Evolutionary conservation across 1,284 basidiomycete species (phyloP), one percentile per base, ranked within the genome.

Genomic region (Microbotryum intermedium): DNA sequence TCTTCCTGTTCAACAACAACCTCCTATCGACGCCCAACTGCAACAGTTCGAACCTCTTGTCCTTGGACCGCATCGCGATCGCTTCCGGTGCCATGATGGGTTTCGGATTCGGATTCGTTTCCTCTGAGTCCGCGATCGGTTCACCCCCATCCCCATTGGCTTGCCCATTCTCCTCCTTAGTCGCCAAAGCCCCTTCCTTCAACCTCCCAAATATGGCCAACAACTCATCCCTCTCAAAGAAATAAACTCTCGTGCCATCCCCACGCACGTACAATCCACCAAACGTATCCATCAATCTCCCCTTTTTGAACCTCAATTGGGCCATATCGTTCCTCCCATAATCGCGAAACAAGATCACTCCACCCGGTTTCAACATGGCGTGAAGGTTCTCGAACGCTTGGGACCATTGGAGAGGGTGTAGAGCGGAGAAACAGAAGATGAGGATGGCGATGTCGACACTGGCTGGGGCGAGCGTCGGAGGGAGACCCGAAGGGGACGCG

Each of bases 191-290:
- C n/a, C 46, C 21, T 9, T 29, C 21, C 16, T 39, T 39, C 34
- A 39, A 4, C 2, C 34, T 85, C 1, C 87, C 88, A 72, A 94
- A 88, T 55, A 94, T 79, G 43, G 83, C 73, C 0, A 86, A 82
- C 20, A 1, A 72, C 79, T 50, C 66, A 87, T 89, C 88, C 21
- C 87, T 74, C 64, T 88, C 87, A 70, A 97, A 97, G 74, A 95
- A 97, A 74, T 95, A 97, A 0, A 97, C 93, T 42, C 95, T 80
- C 0, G 94, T 98, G 67, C 93, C 94, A 75, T 98, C 94, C 1
- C 94, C 94, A 51, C 94, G 82, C 53, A 93, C 86, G 71, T 97
- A 97, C 66, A 88, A 73, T 94, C 93, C 90, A 3, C 34, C 34
- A 39, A 39, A 39, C 45, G 90, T 87, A 18, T 98, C 80, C 65